Evolutionary conservation across 495 filamentous ascomycete species (phyloP).

Genomic region (Aspergillus sparsus): DNA sequence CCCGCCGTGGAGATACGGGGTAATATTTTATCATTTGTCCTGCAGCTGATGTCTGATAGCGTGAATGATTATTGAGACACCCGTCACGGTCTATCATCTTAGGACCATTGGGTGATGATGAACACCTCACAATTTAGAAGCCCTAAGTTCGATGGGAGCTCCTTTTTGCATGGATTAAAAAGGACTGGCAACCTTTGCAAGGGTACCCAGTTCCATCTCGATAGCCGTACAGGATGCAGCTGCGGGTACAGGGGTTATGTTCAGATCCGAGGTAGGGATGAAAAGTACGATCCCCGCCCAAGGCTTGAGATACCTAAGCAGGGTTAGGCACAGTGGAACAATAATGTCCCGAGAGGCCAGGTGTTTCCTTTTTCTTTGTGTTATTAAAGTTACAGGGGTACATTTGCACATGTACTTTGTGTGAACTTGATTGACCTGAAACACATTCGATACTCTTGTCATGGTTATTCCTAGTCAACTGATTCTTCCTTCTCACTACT

Average conservation of each 20-base stretch:
- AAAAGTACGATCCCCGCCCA: background rate
- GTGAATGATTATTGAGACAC: background rate
- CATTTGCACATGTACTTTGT: too few relatives aligned
- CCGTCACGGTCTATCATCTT: background rate
- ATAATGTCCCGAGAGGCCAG: background rate
- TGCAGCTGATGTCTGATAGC: background rate
- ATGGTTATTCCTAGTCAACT: too few relatives aligned
- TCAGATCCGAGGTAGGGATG: background rate
- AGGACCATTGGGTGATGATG: background rate
- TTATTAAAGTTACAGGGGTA: too few relatives aligned
- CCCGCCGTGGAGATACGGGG: conserved; percentile 3
- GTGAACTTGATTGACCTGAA: too few relatives aligned
- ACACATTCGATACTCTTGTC: too few relatives aligned
- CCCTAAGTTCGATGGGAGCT: too few relatives aligned
- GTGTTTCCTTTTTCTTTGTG: background rate
- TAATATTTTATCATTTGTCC: background rate
- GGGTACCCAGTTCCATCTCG: background rate
- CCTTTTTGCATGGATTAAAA: background rate
- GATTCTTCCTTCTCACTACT: too few relatives aligned
- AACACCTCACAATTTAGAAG: background rate
- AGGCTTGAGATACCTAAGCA: too few relatives aligned
- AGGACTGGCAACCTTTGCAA: background rate
- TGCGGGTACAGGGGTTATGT: conserved; percentile 14
- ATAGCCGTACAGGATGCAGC: conserved; percentile 23
- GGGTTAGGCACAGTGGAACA: background rate